These are phyloP conservation scores for Aphelidium insulamus DNA, from an alignment of 371 early-diverging fungal genomes.

Conservation along the genomic window DNA sequence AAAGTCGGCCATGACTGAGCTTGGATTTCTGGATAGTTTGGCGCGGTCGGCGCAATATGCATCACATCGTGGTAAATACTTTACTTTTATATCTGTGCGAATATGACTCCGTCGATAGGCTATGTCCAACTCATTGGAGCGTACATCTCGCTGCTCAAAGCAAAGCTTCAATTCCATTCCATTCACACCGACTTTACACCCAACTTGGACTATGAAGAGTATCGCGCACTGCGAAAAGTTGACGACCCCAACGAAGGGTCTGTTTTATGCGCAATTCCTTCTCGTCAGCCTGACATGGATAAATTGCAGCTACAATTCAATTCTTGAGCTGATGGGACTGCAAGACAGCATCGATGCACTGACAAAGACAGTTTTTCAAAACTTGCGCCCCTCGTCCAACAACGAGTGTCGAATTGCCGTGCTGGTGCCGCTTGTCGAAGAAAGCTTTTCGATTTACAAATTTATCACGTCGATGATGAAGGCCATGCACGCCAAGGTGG, in stretches of 20 bases:
- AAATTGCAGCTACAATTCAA: slow-evolving; percentile 56
- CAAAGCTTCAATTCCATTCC: slow-evolving; percentile 77
- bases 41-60: slow-evolving; percentile 8
- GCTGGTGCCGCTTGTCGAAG: slow-evolving; percentile 89
- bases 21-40: slow-evolving; percentile 16
- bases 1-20: slow-evolving; percentile 11
- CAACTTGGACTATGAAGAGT: slow-evolving; percentile 90
- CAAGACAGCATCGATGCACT: slow-evolving; percentile 76
- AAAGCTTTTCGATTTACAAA: slow-evolving; percentile 82
- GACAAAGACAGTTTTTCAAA: slow-evolving; percentile 62
- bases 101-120: slow-evolving; percentile 11
- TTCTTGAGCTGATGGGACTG: slow-evolving; percentile 70
- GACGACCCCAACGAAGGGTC: slow-evolving; percentile 96
- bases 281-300: not conserved
- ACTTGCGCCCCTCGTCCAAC: slow-evolving; percentile 58
- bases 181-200: slow-evolving; percentile 83
- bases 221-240: slow-evolving; percentile 68
- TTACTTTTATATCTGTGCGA: no score
- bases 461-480: slow-evolving; percentile 83
- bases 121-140: slow-evolving; percentile 75
- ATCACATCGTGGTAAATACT: slow-evolving; percentile 24
- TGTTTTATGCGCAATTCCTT: slow-evolving; percentile 1
- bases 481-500: slow-evolving; percentile 61
- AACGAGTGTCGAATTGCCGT: slow-evolving; percentile 89
- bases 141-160: slow-evolving; percentile 65